phyloP scores from a whole-genome alignment of 1,284 basidiomycete genomes.

The Cryptococcus sp. region DNA sequence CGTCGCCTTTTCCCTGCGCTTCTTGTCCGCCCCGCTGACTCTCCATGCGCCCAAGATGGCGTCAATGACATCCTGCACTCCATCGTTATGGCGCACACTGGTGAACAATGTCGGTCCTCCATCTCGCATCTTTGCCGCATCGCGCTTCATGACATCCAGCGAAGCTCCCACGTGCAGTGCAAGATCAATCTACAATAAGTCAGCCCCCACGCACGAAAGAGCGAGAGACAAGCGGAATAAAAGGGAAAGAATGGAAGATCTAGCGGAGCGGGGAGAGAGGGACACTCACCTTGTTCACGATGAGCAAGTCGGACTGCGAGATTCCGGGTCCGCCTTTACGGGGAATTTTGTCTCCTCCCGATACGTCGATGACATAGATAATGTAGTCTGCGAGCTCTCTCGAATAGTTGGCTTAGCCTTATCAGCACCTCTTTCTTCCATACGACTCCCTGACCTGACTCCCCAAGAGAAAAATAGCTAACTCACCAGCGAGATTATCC shows the following conservation, averaged over 20 bases:
- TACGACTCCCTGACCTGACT: neutral
- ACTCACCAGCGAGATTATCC: conserved; percentile 72
- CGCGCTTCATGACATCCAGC: conserved; percentile 88
- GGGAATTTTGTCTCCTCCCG: conserved; percentile 96
- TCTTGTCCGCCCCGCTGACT: conserved; percentile 49
- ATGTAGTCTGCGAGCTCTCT: conserved; percentile 96
- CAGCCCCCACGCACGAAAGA: too few species aligned
- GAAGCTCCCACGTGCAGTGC: conserved; percentile 90
- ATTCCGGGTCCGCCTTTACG: conserved; percentile 97
- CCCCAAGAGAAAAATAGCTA: neutral
- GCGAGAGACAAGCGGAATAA: too few species aligned
- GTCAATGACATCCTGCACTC: conserved; percentile 75
- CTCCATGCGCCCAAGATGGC: conserved; percentile 83
- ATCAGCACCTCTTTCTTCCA: neutral
- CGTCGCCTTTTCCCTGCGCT: conserved; percentile 12
- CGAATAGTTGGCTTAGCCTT: conserved; percentile 85
- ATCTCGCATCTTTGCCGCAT: conserved; percentile 88
- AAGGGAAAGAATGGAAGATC: neutral
- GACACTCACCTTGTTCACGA: conserved; percentile 79
- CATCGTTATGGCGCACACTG: conserved; percentile 71
- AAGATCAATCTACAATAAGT: conserved; percentile 66
- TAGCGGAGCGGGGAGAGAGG: neutral
- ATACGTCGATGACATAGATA: conserved; percentile 73
- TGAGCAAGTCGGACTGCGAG: conserved; percentile 79
- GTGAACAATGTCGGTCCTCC: conserved; percentile 90